Percentiles rank a stretch among this genome's conserved stretches.
Conservation (phyloP, 1,139 yeast species). For the Neolecta irregularis region DNA sequence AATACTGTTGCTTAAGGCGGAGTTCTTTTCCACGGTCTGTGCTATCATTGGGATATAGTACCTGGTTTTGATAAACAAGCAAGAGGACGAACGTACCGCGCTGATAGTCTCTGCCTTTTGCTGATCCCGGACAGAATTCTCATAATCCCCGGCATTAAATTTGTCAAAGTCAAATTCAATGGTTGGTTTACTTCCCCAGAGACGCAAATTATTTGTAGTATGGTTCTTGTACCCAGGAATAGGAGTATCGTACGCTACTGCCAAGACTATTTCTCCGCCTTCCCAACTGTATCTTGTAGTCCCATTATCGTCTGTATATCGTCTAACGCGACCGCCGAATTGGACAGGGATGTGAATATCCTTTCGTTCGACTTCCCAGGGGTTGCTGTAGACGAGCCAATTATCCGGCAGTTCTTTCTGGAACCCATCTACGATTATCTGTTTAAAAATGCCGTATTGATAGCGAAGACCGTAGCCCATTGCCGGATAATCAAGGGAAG, state of each 20-base stretch:
- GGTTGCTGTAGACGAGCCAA: constrained; percentile 76
- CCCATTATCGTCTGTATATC: constrained; percentile 27
- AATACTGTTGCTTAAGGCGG: constrained; percentile 87
- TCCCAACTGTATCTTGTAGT: constrained; percentile 49
- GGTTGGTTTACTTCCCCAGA: constrained; percentile 86
- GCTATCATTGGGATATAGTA: constrained; percentile 77
- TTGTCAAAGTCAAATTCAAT: constrained; percentile 82
- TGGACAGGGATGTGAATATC: constrained; percentile 89
- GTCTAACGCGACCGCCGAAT: constrained; percentile 72
- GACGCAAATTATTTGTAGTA: constrained; percentile 74
- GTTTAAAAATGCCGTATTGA: constrained; percentile 69
- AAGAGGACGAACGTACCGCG: constrained; percentile 35
- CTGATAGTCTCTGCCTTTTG: constrained; percentile 86
- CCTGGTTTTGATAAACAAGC: background rate
- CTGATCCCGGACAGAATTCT: constrained; percentile 67
- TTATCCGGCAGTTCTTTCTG: constrained; percentile 91
- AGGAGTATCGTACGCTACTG: constrained; percentile 88
- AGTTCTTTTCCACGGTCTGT: constrained; percentile 83
- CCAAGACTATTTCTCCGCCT: constrained; percentile 79
- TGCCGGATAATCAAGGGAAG: constrained; percentile 77
- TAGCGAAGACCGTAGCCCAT: constrained; percentile 95
- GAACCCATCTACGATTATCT: constrained; percentile 75
- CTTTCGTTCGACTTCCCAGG: constrained; percentile 81
- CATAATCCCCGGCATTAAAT: constrained; percentile 85
- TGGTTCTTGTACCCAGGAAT: constrained; percentile 41